Evolutionary conservation across 1,284 basidiomycete species (phyloP).

Genomic region (Kalmanozyma brasiliensis): DNA sequence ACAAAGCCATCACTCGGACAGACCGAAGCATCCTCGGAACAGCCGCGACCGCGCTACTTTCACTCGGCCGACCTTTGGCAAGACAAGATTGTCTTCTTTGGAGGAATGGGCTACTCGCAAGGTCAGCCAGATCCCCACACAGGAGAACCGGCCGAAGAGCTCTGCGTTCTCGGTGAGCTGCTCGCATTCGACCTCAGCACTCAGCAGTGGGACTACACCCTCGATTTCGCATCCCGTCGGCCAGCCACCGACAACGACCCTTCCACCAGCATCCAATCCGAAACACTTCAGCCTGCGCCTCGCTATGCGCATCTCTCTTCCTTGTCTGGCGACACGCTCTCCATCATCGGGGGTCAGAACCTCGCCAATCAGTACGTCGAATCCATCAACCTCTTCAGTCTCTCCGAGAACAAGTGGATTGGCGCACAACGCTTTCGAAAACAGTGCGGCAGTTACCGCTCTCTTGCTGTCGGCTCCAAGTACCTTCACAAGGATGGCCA

Average conservation of each 20-base stretch:
- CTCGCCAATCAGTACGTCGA: slow-evolving; percentile 70
- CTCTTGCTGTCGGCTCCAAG: slow-evolving; percentile 47
- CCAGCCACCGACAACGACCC: slow-evolving; percentile 2
- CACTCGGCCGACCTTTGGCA: slow-evolving; percentile 62
- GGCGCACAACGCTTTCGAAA: slow-evolving; percentile 46
- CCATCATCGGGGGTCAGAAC: slow-evolving; percentile 93
- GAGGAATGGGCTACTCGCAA: slow-evolving; percentile 62
- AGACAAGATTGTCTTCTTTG: slow-evolving; percentile 61
- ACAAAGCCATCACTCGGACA: slow-evolving; percentile 5
- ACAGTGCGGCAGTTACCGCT: slow-evolving; percentile 61
- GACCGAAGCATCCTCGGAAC: slow-evolving; percentile 9
- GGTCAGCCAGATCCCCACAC: slow-evolving; percentile 6
- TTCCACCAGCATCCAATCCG: slow-evolving; percentile 15
- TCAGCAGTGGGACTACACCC: slow-evolving; percentile 54
- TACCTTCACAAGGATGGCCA: slow-evolving; percentile 45
- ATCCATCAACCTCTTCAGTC: slow-evolving; percentile 58
- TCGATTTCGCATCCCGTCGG: slow-evolving; percentile 21
- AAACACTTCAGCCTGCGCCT: slow-evolving; percentile 36
- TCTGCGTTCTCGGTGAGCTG: slow-evolving; percentile 60
- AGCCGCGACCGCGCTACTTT: slow-evolving; percentile 61
- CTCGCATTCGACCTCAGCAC: slow-evolving; percentile 57
- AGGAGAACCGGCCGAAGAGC: slow-evolving; percentile 27
- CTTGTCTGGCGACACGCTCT: slow-evolving; percentile 71
- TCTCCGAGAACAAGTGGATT: slow-evolving; percentile 49
- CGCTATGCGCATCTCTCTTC: slow-evolving; percentile 63